Conservation (phyloP, 768 basidiomycete genomes). For the Roridomyces roridus region DNA sequence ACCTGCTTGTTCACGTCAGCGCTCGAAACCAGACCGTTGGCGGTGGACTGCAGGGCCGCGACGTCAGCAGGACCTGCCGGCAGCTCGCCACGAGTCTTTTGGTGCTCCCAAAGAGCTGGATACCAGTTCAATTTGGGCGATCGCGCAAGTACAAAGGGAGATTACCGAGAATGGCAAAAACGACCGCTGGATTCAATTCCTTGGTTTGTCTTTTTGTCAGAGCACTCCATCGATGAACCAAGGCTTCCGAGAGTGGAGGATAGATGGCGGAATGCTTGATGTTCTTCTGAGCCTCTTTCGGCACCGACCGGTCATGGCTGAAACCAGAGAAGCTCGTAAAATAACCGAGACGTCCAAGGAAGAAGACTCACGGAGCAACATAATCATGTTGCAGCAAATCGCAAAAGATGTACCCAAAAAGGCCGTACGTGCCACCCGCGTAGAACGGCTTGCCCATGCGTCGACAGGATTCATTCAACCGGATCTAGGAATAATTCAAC, state of each 20-base stretch:
- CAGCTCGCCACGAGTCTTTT: constrained; percentile 62
- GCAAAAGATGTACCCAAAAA: constrained; percentile 93
- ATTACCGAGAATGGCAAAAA: constrained; percentile 78
- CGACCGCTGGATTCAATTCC: constrained; percentile 76
- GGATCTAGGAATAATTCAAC: constrained; percentile 54
- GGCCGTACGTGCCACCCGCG: constrained; percentile 89
- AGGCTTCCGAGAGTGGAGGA: constrained; percentile 62
- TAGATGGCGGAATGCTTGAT: constrained; percentile 70
- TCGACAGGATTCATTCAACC: constrained; percentile 82
- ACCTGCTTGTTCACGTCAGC: constrained; percentile 78
- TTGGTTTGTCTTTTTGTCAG: constrained; percentile 81
- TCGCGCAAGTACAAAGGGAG: constrained; percentile 1
- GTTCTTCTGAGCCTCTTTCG: constrained; percentile 63
- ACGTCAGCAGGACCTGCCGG: constrained; percentile 56
- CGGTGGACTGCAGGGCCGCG: constrained; percentile 67
- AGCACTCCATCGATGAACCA: constrained; percentile 71
- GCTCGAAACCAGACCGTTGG: constrained; percentile 61
- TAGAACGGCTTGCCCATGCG: constrained; percentile 81
- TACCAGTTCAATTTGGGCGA: not conserved
- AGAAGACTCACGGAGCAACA: constrained; percentile 73
- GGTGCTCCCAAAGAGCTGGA: constrained; percentile 89
- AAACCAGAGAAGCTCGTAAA: constrained; percentile 6
- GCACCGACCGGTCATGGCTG: constrained; percentile 66
- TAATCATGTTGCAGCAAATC: constrained; percentile 90
- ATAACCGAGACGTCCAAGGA: not conserved